phyloP scores from a whole-genome alignment of 2,329 filamentous ascomycete genomes.

The Fusarium gaditjirri region DNA sequence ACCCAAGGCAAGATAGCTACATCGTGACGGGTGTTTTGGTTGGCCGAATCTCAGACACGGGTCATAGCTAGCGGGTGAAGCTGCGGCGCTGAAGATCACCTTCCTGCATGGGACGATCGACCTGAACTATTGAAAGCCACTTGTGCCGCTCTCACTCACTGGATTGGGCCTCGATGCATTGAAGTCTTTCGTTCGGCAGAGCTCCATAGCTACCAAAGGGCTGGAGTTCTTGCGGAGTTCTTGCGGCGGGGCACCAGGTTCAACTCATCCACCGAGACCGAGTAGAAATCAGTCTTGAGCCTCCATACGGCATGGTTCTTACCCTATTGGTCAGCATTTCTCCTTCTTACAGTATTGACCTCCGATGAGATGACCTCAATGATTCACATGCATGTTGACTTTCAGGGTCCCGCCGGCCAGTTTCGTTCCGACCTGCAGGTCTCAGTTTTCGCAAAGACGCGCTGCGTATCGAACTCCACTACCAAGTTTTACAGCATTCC shows the following conservation, averaged over 20 bases:
- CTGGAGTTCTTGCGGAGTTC: fast-evolving
- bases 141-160: neutral
- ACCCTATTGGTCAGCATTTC: neutral
- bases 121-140: neutral
- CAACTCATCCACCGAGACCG: neutral
- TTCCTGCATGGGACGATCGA: neutral
- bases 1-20: neutral
- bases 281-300: neutral
- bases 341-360: no score
- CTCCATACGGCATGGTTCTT: neutral
- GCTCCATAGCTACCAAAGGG: fast-evolving
- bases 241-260: neutral
- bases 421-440: neutral
- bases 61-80: neutral
- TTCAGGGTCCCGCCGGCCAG: neutral
- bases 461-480: neutral
- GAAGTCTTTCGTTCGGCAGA: fast-evolving
- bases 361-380: neutral
- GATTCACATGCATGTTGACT: neutral
- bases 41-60: constrained; percentile 17
- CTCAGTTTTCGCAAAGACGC: neutral
- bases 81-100: neutral
- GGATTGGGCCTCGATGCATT: neutral
- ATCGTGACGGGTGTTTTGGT: neutral
- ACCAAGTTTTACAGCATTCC: neutral